Conservation (phyloP, 345 rosid species). For the Citrus inodora region DNA sequence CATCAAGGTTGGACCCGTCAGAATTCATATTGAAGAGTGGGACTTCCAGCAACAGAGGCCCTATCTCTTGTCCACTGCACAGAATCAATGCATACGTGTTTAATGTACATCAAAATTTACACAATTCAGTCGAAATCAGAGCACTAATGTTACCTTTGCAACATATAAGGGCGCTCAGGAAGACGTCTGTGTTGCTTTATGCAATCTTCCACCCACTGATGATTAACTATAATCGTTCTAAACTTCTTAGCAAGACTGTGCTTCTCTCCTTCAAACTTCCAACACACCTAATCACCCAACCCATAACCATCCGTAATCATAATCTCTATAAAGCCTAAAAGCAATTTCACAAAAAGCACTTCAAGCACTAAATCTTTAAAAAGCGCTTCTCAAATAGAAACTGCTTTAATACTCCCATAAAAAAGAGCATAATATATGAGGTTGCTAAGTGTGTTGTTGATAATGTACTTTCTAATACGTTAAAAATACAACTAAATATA, state of each 20-base stretch:
- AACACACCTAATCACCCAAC: slow-evolving; percentile 52
- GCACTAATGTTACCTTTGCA: slow-evolving; percentile 43
- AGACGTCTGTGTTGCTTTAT: slow-evolving; percentile 56
- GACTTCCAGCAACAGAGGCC: slow-evolving; percentile 47
- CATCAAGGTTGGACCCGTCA: slow-evolving; percentile 27
- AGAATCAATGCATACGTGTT: slow-evolving; percentile 3
- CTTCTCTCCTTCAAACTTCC: slow-evolving; percentile 79
- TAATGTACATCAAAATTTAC: not conserved
- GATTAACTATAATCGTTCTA: slow-evolving; percentile 51
- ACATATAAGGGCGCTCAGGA: slow-evolving; percentile 54
- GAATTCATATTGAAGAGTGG: slow-evolving; percentile 33
- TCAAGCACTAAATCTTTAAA: not conserved
- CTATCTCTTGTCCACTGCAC: slow-evolving; percentile 73
- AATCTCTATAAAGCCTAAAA: not conserved
- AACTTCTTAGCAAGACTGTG: slow-evolving; percentile 64
- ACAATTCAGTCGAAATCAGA: not conserved
- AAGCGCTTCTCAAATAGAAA: not conserved
- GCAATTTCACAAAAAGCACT: not conserved
- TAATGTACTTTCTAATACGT: no score
- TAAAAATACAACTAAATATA: not conserved
- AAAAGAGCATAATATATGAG: no score
- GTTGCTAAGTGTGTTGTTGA: no score
- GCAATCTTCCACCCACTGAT: slow-evolving; percentile 87
- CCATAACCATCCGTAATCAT: slow-evolving; percentile 1
- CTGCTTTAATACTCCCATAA: not conserved